These are phyloP conservation scores for Backusella australiensis DNA, from an alignment of 192 early-diverging fungal species.

Conservation along the genomic window DNA sequence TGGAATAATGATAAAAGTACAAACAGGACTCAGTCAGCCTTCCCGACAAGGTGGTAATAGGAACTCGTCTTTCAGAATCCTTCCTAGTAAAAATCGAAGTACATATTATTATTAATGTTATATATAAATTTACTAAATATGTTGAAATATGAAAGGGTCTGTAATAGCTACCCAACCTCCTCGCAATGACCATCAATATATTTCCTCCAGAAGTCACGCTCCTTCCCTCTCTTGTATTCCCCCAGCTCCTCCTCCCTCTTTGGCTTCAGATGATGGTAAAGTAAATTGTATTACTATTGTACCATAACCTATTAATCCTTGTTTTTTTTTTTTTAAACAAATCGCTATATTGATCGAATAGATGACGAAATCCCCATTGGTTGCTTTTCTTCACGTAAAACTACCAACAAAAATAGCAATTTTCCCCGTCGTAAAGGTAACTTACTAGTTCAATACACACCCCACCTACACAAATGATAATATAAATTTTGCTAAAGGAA, in stretches of 20 bases:
- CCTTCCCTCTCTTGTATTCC: not conserved
- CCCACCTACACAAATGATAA: too few relatives aligned
- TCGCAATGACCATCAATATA: not conserved
- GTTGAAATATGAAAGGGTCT: not conserved
- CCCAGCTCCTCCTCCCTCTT: not conserved
- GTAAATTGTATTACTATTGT: not conserved
- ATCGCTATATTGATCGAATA: not conserved
- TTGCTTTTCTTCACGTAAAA: not conserved
- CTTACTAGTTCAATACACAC: too few relatives aligned
- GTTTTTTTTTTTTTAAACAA: not conserved
- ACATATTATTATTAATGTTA: not conserved
- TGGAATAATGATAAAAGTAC: too few relatives aligned
- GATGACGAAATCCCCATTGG: not conserved
- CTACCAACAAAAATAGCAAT: not conserved
- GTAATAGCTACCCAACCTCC: not conserved
- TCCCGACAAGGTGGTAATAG: too few relatives aligned
- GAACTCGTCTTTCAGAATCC: too few relatives aligned
- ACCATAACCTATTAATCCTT: not conserved
- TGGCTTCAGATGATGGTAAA: not conserved
- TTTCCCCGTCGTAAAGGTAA: too few relatives aligned
- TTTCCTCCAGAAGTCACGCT: not conserved
- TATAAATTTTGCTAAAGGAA: not conserved
- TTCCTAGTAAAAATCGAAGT: not conserved
- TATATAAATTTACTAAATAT: not conserved
- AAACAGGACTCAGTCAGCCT: too few relatives aligned